Evolutionary conservation across 495 filamentous ascomycete genomes (phyloP).

Genomic region (Darksidea phi): DNA sequence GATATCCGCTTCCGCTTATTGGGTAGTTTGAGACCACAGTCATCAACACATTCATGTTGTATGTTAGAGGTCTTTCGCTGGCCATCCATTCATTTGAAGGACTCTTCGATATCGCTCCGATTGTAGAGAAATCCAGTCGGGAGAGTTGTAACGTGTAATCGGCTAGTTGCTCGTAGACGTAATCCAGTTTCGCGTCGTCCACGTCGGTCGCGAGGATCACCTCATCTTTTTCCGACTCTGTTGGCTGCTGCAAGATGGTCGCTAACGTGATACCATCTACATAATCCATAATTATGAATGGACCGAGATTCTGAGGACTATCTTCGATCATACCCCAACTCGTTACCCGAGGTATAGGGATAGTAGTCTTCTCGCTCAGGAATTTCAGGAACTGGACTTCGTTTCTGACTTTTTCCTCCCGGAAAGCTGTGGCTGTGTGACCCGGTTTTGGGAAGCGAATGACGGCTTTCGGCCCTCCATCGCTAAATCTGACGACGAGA

Average conservation of each 20-base stretch:
- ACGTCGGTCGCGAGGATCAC: constrained; percentile 42
- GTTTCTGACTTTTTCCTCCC: constrained; percentile 49
- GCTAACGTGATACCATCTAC: constrained; percentile 43
- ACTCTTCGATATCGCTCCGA: constrained; percentile 44
- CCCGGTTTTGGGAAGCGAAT: constrained; percentile 45
- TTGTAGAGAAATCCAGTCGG: constrained; percentile 42
- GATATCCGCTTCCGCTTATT: constrained; percentile 39
- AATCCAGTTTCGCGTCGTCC: constrained; percentile 37
- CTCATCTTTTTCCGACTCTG: constrained; percentile 32
- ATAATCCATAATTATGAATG: constrained; percentile 51
- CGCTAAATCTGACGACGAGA: constrained; percentile 38
- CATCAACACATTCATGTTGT: constrained; percentile 47
- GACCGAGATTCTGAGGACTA: too few relatives aligned
- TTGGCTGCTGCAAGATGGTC: constrained; percentile 39
- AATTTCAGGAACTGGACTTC: constrained; percentile 45
- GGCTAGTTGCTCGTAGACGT: constrained; percentile 43
- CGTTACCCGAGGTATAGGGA: constrained; percentile 45
- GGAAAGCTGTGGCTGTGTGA: constrained; percentile 11
- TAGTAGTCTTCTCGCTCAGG: constrained; percentile 45
- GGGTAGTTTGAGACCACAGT: constrained; percentile 43
- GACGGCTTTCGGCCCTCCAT: constrained; percentile 46
- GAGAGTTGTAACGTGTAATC: constrained; percentile 46
- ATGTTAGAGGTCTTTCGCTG: constrained; percentile 43
- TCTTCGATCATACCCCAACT: constrained; percentile 45
- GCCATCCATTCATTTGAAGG: constrained; percentile 39